A percentile compares a stretch with the other conserved stretches of the same genome.
phyloP scores from a whole-genome alignment of 345 rosid species.

The Citrus mangshanensis region DNA sequence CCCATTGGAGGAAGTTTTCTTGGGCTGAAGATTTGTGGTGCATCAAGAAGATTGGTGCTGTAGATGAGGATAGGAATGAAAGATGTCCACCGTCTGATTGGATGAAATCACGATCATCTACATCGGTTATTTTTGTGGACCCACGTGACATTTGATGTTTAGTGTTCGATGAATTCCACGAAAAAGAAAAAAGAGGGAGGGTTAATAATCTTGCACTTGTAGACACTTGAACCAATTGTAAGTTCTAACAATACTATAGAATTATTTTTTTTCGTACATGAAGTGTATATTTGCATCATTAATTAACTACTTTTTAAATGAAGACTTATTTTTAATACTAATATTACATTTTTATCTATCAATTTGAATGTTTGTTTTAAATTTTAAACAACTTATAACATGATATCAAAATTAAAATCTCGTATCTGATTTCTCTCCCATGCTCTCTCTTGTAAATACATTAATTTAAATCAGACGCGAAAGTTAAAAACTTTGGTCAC shows the following conservation, averaged over 20 bases:
- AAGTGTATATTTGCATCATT: too few relatives aligned
- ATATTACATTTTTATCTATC: too few relatives aligned
- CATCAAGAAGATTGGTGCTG: constrained; percentile 44
- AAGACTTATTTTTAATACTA: too few relatives aligned
- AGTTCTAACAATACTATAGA: not conserved
- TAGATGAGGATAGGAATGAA: not conserved
- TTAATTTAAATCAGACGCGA: too few relatives aligned
- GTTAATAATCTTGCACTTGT: not conserved
- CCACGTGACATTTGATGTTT: constrained; percentile 61
- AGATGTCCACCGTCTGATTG: constrained; percentile 34
- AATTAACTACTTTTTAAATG: too few relatives aligned
- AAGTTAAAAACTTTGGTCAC: too few relatives aligned
- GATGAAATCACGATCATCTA: constrained; percentile 32
- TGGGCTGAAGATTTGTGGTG: constrained; percentile 75
- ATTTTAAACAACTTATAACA: too few relatives aligned
- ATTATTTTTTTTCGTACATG: not conserved
- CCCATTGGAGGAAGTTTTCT: constrained; percentile 69
- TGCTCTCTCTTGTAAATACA: too few relatives aligned
- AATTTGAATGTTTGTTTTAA: too few relatives aligned
- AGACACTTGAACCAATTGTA: not conserved
- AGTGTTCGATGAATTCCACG: not conserved
- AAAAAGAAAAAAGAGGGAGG: not conserved
- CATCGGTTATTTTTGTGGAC: constrained; percentile 59
- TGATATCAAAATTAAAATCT: too few relatives aligned
- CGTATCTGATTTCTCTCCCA: too few relatives aligned